phyloP scores from a whole-genome alignment of 352 stramenopile genomes.

The Globisporangium acanthophoron region DNA sequence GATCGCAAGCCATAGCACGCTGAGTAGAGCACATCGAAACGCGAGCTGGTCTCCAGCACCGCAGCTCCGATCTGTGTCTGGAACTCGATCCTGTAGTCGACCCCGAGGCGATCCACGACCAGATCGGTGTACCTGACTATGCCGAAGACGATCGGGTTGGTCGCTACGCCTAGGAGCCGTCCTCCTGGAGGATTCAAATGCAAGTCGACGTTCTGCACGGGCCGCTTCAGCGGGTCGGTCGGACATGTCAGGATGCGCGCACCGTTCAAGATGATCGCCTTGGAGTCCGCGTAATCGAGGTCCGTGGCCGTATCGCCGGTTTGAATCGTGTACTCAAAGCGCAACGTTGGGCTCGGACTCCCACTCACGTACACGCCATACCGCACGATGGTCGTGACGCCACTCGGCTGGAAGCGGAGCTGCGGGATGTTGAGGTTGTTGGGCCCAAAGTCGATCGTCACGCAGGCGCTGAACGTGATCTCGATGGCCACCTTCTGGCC shows the following conservation, averaged over 20 bases:
- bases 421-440: slow-evolving; percentile 21
- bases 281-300: slow-evolving; percentile 61
- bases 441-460: slow-evolving; percentile 36
- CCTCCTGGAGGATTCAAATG: slow-evolving; percentile 77
- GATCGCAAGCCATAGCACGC: slow-evolving; percentile 64
- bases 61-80: slow-evolving; percentile 31
- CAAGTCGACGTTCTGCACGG: slow-evolving; percentile 55
- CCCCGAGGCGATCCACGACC: slow-evolving; percentile 64
- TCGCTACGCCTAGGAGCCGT: slow-evolving; percentile 29
- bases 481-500: slow-evolving; percentile 56
- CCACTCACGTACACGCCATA: slow-evolving; percentile 56
- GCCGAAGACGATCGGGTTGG: slow-evolving; percentile 54
- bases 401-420: slow-evolving; percentile 57
- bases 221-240: slow-evolving; percentile 18
- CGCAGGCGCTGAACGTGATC: slow-evolving; percentile 60
- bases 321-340: slow-evolving; percentile 73
- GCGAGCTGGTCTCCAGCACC: slow-evolving; percentile 38
- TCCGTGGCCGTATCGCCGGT: slow-evolving; percentile 58
- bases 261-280: slow-evolving; percentile 56
- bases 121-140: slow-evolving; percentile 59
- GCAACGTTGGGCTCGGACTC: slow-evolving; percentile 35
- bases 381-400: slow-evolving; percentile 41
- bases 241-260: slow-evolving; percentile 68
- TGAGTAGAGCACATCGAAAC: slow-evolving; percentile 70
- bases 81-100: slow-evolving; percentile 64